Conservation (phyloP, 2,329 filamentous ascomycete genomes). For the Sporothrix pseudoabietina region DNA sequence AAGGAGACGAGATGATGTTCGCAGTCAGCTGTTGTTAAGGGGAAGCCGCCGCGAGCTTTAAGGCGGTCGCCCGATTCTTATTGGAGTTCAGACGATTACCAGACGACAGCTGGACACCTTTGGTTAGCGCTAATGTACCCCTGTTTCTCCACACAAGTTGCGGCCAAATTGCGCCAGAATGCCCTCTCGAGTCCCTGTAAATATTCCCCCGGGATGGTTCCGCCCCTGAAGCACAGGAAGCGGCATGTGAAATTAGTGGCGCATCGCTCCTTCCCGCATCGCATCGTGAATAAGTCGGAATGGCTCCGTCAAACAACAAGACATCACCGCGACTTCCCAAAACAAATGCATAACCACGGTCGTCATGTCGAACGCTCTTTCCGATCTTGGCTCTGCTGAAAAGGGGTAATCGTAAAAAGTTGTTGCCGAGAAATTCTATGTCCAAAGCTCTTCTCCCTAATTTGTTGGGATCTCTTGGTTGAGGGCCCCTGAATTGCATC, state of each 20-base stretch:
- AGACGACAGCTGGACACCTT: background rate
- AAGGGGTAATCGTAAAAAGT: background rate
- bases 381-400: background rate
- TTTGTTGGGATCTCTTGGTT: too few relatives aligned
- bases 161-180: background rate
- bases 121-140: background rate
- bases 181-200: background rate
- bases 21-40: background rate
- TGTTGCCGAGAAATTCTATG: background rate
- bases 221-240: background rate
- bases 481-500: background rate
- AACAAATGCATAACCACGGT: background rate
- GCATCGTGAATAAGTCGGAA: background rate
- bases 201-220: background rate
- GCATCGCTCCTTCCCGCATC: background rate
- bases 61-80: background rate
- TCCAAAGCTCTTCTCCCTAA: background rate
- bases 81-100: background rate
- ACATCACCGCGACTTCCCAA: conserved; percentile 1
- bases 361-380: background rate
- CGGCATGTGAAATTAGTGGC: background rate
- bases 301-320: background rate
- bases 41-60: background rate
- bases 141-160: conserved; percentile 5
- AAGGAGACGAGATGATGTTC: background rate